Evolutionary conservation across 2,329 filamentous ascomycete species (phyloP).

Genomic region (Aspergillus glaucus): DNA sequence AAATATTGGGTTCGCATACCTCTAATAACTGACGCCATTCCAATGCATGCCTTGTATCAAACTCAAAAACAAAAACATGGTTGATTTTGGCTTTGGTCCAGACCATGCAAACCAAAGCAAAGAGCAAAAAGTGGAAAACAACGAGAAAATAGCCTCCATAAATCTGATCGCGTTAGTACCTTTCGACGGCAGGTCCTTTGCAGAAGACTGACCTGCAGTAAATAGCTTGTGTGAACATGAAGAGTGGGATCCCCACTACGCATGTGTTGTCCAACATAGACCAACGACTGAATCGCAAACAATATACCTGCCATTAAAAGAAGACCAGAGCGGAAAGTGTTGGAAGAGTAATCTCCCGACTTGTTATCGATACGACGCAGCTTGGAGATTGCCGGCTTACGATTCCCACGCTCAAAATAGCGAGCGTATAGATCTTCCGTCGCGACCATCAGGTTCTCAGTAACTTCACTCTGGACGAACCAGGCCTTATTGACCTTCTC

Average conservation of each 20-base stretch:
- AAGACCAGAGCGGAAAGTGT: conserved; percentile 57
- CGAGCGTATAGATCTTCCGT: conserved; percentile 89
- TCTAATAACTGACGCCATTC: conserved; percentile 86
- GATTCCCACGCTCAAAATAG: conserved; percentile 91
- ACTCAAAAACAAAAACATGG: conserved; percentile 94
- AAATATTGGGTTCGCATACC: conserved; percentile 32
- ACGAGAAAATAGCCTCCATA: conserved; percentile 90
- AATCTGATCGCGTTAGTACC: conserved; percentile 50
- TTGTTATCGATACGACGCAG: conserved; percentile 64
- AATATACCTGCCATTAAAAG: conserved; percentile 63
- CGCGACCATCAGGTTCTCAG: conserved; percentile 71
- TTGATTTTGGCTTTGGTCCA: conserved; percentile 87
- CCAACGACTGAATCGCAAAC: conserved; percentile 59
- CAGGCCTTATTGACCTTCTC: conserved; percentile 86
- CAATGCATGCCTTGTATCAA: conserved; percentile 75
- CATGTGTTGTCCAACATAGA: conserved; percentile 52
- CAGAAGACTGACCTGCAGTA: conserved; percentile 54
- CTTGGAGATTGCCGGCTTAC: conserved; percentile 83
- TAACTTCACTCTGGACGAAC: conserved; percentile 82
- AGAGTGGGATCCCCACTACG: conserved; percentile 45
- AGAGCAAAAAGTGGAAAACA: conserved; percentile 72
- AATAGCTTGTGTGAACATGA: conserved; percentile 54
- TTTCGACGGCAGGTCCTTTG: background rate
- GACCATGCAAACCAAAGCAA: conserved; percentile 74
- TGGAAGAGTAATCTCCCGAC: conserved; percentile 53